Conservation (phyloP, 192 early-diverging fungal species). For the Backusella parvicylindrica region DNA sequence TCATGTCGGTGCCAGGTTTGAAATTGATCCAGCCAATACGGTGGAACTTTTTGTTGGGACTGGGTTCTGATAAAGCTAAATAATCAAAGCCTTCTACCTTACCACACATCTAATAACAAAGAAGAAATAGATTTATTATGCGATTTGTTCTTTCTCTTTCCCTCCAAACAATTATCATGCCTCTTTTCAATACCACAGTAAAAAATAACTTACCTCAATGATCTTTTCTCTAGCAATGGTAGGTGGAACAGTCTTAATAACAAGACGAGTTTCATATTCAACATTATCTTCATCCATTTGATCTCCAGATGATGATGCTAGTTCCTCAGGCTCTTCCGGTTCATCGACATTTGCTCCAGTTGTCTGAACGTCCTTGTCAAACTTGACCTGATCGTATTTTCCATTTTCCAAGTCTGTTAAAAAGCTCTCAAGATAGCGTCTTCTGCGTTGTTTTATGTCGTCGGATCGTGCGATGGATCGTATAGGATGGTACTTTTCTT, state of each 20-base stretch:
- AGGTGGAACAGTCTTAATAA: slow-evolving; percentile 80
- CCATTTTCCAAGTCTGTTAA: slow-evolving; percentile 64
- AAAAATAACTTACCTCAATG: slow-evolving; percentile 58
- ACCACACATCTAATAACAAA: slow-evolving; percentile 65
- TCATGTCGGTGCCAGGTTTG: slow-evolving; percentile 80
- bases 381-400: slow-evolving; percentile 57
- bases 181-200: no score
- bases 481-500: slow-evolving; percentile 89
- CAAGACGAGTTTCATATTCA: slow-evolving; percentile 47
- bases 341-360: background rate
- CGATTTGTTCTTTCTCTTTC: background rate
- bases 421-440: slow-evolving; percentile 56
- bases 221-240: slow-evolving; percentile 61
- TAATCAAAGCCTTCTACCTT: slow-evolving; percentile 79
- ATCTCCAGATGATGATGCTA: slow-evolving; percentile 6
- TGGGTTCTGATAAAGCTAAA: slow-evolving; percentile 84
- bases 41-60: slow-evolving; percentile 76
- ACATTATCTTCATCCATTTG: slow-evolving; percentile 14
- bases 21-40: slow-evolving; percentile 94
- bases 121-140: background rate
- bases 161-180: background rate
- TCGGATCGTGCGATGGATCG: slow-evolving; percentile 49
- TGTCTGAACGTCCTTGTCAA: slow-evolving; percentile 47
- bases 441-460: slow-evolving; percentile 53
- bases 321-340: slow-evolving; percentile 10